Base-by-base conservation (phyloP, 352 stramenopile species). In the Phytophthora pseudosyringae region DNA sequence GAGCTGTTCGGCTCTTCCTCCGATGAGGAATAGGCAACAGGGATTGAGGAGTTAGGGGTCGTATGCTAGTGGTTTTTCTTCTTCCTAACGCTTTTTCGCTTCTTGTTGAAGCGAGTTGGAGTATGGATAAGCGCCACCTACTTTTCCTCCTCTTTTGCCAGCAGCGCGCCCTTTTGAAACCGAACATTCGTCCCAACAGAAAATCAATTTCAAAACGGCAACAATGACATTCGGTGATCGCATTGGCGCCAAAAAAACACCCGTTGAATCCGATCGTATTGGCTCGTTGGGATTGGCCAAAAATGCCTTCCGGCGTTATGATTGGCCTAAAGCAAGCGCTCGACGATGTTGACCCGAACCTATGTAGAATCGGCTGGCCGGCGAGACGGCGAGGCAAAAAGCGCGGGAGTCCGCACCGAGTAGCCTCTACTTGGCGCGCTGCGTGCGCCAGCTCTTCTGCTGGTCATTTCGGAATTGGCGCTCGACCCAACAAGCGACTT, bases 1-100 rank as follows among this genome's bases (percentile, higher is more conserved):
- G 86, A 94, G 69, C 78, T 94, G 15, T 94, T 94, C 64, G 86
- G 86, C 25, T 94, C 86, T 16, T 93, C 84, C 10, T 94, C 86
- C 3, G 86, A 93, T 49, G 79, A 80, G 43, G 86, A 94, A 31
- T 94, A 93, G 71, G 29, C 28, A n/a, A 9, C 25, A 12, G 13
- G 53, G 28, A 47, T 35, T 16, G 28, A 66, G 15, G 29, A 53
- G 18, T n/a, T 28, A 29, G 28, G 31, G 25, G 26, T 43, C 25
- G 36, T 51, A 41, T 45, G 43, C 31, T 60, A 16, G 26, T 67
- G 29, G 36, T 38, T 60, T 51, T 52, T 33, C 55, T 52, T 43
- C 26, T 40, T 44, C 21, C 21, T 21, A 35, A 35, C 10, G 7
- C 7, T 35, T 7, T 11, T 35, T 35, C 31, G 6, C 3, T 35